Base-by-base conservation (phyloP, 306 rosid genomes). In the Geum urbanum region DNA sequence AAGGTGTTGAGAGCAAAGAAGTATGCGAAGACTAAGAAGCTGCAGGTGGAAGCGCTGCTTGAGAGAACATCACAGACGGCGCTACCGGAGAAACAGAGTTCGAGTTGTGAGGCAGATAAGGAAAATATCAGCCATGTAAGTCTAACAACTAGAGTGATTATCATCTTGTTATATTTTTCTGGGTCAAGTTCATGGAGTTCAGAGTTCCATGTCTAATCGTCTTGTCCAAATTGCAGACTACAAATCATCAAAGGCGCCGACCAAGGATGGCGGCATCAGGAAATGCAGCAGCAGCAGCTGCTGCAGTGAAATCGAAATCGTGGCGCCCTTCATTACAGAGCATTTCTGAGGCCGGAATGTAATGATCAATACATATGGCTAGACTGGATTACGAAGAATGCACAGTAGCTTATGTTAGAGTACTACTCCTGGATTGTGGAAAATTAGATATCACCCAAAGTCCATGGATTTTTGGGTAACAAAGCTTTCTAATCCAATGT, bases 251-350 rank as follows among this genome's bases (percentile, higher is more conserved):
- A 79, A 78, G 92, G 77, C 83, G 85, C 4, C 72, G 79, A 78
- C 65, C 59, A 24, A 87, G 95, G 80, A 49, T 73, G 20, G 69
- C 80, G 20, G 69, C 80, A n/a, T 55, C 87, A 1, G 62, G 68
- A 32, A 85, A 84, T 79, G 83, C 87, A 15, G 81, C 80, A 66
- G 83, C 87, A 15, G 81, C 80, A 66, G 82, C 86, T 9, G 81
- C 78, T 61, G 76, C 74, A 5, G 39, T 70, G 74, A 87, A 84
- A 62, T 76, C 92, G 20, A 95, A 89, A 80, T 80, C 91, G 0
- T 95, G 99, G 99, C 88, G 90, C 53, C 99, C 99, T 27, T 87
- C 95, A 2, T 81, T 95, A 32, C 96, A 91, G 76, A 91, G 99
- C 88, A 95, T 95, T 68, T 84, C 91, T 7, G 99, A 91, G 73